A percentile compares a stretch with the other conserved stretches of the same genome.
Conservation (phyloP, 2,329 filamentous ascomycete species). For the Aspergillus quadricinctus region DNA sequence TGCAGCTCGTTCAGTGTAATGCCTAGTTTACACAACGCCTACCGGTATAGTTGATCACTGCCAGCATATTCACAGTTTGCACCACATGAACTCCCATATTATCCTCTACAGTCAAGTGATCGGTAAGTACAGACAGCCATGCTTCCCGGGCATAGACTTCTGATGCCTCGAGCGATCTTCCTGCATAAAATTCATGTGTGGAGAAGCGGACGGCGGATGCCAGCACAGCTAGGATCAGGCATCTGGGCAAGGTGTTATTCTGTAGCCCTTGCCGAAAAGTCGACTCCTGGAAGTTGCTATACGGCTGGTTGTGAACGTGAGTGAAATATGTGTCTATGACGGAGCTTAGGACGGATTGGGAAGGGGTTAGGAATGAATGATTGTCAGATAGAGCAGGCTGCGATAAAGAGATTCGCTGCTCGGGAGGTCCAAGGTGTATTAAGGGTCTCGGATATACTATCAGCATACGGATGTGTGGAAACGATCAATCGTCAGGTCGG, state of each 20-base stretch:
- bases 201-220: conserved; percentile 30
- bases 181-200: conserved; percentile 23
- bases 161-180: conserved; percentile 18
- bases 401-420: too few relatives aligned
- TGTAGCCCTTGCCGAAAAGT: conserved; percentile 28
- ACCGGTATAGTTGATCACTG: conserved; percentile 39
- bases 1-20: too few relatives aligned
- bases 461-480: too few relatives aligned
- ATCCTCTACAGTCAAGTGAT: conserved; percentile 30
- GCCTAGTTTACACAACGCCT: conserved; percentile 2
- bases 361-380: neutral
- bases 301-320: conserved; percentile 36
- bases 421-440: too few relatives aligned
- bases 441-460: too few relatives aligned
- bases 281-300: conserved; percentile 31
- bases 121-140: conserved; percentile 32
- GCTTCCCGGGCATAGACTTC: conserved; percentile 27
- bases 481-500: too few relatives aligned
- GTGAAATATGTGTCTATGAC: conserved; percentile 30
- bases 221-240: conserved; percentile 29
- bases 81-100: conserved; percentile 32
- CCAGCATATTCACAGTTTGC: conserved; percentile 36
- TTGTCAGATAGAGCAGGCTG: too few relatives aligned
- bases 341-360: conserved; percentile 16
- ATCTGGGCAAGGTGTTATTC: conserved; percentile 21